phyloP scores from a whole-genome alignment of 805 yeast species.

The Komagataella phaffii region DNA sequence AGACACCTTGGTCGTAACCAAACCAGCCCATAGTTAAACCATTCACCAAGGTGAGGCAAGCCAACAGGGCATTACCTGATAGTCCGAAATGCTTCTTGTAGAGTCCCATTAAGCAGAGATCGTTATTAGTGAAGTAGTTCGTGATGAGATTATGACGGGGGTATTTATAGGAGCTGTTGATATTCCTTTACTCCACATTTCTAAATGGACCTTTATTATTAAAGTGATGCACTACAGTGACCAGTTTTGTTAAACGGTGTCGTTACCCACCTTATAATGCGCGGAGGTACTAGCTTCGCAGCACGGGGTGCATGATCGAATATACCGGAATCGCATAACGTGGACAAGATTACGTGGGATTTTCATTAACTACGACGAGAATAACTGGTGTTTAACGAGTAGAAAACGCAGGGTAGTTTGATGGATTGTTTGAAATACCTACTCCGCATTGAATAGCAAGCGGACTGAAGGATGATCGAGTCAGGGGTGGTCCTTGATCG shows the following conservation, averaged over 20 bases:
- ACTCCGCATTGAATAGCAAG: neutral
- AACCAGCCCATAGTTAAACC: slow-evolving; percentile 6
- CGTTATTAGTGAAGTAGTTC: neutral
- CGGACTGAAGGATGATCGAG: neutral
- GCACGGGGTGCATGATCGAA: neutral
- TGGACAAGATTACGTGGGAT: neutral
- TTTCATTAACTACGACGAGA: no score
- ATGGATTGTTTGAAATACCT: neutral
- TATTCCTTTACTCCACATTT: neutral
- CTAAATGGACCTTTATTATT: neutral
- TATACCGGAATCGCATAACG: no score
- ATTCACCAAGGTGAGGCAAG: slow-evolving; percentile 3
- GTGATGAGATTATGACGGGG: neutral
- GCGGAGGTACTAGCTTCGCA: neutral
- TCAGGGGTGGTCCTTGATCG: neutral
- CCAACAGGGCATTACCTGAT: slow-evolving; percentile 3
- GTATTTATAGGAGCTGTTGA: neutral
- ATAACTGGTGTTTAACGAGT: neutral
- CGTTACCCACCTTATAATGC: neutral
- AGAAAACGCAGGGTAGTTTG: neutral
- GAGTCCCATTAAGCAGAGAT: neutral
- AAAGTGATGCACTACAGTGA: neutral
- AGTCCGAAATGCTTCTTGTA: slow-evolving; percentile 4
- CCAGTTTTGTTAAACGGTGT: neutral
- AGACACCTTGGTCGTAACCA: slow-evolving; percentile 5